Base-by-base conservation (phyloP, 768 basidiomycete species). In the Gyrodon lividus region DNA sequence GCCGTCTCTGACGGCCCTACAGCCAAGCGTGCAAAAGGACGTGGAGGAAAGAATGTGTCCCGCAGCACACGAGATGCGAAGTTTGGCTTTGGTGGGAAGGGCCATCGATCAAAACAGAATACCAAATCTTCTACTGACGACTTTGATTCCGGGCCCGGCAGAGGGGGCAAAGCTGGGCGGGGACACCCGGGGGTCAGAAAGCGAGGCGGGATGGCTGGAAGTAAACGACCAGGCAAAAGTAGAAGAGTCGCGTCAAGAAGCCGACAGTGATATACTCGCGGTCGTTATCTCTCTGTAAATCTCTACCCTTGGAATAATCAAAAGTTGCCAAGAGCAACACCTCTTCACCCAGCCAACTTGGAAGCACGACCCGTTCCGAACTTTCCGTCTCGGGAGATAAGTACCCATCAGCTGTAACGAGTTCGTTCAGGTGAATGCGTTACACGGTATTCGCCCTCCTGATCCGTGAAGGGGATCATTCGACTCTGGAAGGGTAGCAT, bases 51-150 rank as follows among this genome's bases (percentile, higher is more conserved):
- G 30, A 65, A 69, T 70, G 59, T 87, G 54, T 74, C 81, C 40
- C 82, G 90, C 16, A 66, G 75, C 22, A 77, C 74, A 13, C 81
- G 92, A 37, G 85, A 96, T 66, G 68, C 80, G 62, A 95, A 95
- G 67, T 95, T 80, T 63, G 90, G 92, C 13, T 88, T 88, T 59
- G 87, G 89, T 19, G 84, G 89, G 20, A 77, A 77, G 3, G 84
- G 81, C 5, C 73, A 79, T 60, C 75, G 84, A 47, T 79, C 83
- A 30, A 95, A 95, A 71, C 83, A 87, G 65, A 96, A 95, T 61
- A 92, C 87, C 9, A 76, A 75, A 48, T 82, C 85, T 46, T 91
- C 88, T 1, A 92, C 90, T 9, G 90, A 92, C 61, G 77, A 82
- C 60, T 90, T 92, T 58, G 79, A 74, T 8, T 66, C 70, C 22